Base-by-base conservation (phyloP, 108 stramenopile genomes). In the Cyclotella atomus region DNA sequence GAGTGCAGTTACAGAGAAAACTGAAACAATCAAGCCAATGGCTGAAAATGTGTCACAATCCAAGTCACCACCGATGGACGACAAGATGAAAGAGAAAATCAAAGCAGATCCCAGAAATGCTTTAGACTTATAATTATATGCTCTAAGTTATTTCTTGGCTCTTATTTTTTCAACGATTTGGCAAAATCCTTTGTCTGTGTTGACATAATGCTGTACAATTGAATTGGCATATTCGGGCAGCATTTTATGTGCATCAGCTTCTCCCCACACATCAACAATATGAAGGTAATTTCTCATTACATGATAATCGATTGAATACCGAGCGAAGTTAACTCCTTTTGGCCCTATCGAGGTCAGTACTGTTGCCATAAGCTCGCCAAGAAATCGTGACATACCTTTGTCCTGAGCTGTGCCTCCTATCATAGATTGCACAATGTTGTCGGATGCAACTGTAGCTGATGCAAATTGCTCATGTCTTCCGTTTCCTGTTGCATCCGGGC, bases 221-320 rank as follows among this genome's bases (percentile, higher is more conserved):
- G 68, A 67, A n/a, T 41, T 30, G 16, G 87, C 76, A 68, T 84
- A 88, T 29, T 75, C 68, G 14, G 91, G 91, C 60, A 91, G 19
- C 44, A 60, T 50, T 44, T 55, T 64, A 10, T 50, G 70, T 8
- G 87, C 81, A 4, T 43, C 29, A 15, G 76, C 62, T 59, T 78
- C 70, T 19, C 85, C 84, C 80, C 89, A 86, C 34, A 79, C 57
- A 57, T 88, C 71, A 23, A 93, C 59, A 19, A 84, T 64, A 71
- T 89, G 87, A 17, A 93, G 70, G 62, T 89, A 93, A 63, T 93
- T 93, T 36, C 92, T 85, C 29, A 93, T 46, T n/a, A 90, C 59
- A 63, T 93, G 92, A 72, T 93, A 93, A 70, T 93, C 92, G 50
- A 93, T 78, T 16, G 81, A 85, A 77, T 93, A 93, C 45, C 88